phyloP scores from a whole-genome alignment of 1,284 basidiomycete genomes.

The Microbotryum scabiosae region DNA sequence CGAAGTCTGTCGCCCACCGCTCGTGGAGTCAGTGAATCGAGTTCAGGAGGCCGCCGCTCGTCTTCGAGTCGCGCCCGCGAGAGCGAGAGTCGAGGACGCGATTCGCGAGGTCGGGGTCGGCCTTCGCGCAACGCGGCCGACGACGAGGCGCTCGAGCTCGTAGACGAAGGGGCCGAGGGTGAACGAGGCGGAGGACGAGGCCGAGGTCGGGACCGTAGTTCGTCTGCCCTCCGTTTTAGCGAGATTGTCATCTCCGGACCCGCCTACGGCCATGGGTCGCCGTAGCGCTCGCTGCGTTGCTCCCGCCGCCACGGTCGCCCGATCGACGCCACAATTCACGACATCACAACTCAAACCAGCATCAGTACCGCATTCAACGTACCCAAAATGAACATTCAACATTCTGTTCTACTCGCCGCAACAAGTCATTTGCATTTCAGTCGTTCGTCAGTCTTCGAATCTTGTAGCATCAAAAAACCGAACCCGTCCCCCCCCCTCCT shows the following conservation, averaged over 20 bases:
- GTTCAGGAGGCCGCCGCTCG: background rate
- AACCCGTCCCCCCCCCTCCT: too few species aligned
- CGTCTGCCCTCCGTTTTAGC: background rate
- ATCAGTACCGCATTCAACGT: too few species aligned
- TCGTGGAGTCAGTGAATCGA: background rate
- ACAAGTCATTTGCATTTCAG: too few species aligned
- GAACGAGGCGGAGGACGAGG: background rate
- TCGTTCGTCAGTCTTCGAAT: too few species aligned
- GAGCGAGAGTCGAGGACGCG: conserved; percentile 2
- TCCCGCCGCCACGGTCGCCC: too few species aligned
- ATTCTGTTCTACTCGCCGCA: too few species aligned
- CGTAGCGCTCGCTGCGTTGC: too few species aligned
- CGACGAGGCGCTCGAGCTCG: conserved; percentile 10
- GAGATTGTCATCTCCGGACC: conserved; percentile 6
- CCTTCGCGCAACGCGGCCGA: background rate
- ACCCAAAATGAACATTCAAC: too few species aligned
- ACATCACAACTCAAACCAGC: too few species aligned
- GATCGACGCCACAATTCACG: too few species aligned
- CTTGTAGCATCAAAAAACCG: too few species aligned
- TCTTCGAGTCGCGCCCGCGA: conserved; percentile 6
- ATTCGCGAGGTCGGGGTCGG: background rate
- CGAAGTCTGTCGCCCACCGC: conserved; percentile 9
- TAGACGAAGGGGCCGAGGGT: conserved; percentile 2
- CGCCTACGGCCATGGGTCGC: conserved; percentile 9
- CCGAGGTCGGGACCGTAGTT: conserved; percentile 5